These are phyloP conservation scores for Agrostemma githago DNA, from an alignment of 148 eudicot genomes.

Conservation along the genomic window DNA sequence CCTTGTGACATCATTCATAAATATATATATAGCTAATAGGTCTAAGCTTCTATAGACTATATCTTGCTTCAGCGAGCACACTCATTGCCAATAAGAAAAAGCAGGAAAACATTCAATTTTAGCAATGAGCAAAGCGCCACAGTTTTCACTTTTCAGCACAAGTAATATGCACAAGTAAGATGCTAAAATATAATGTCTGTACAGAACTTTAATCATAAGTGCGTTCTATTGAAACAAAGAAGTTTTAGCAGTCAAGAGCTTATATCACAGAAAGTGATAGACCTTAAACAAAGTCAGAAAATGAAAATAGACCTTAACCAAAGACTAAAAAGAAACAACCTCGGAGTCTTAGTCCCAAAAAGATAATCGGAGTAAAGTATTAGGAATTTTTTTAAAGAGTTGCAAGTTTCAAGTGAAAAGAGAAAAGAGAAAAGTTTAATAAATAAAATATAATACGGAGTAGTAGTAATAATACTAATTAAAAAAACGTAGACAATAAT, in stretches of 20 bases:
- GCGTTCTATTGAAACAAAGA: neutral
- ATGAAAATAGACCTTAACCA: neutral
- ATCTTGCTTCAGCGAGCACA: no score
- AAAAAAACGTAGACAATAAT: neutral
- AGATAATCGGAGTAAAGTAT: no score
- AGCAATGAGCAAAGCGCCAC: neutral
- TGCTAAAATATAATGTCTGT: neutral
- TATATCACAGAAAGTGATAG: neutral
- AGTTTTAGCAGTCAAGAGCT: neutral
- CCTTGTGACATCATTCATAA: neutral
- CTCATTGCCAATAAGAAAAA: neutral
- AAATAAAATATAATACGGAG: no score
- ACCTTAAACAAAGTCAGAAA: neutral
- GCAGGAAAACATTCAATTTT: neutral
- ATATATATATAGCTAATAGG: no score
- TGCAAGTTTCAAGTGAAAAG: no score
- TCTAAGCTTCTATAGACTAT: no score
- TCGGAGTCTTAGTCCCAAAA: no score
- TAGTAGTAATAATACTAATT: no score
- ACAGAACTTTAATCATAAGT: neutral
- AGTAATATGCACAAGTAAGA: neutral
- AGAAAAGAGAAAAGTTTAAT: no score
- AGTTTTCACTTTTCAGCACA: neutral
- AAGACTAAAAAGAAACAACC: neutral
- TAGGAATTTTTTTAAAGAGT: no score